Percentiles rank a stretch among this genome's conserved stretches.
phyloP scores from a whole-genome alignment of 495 filamentous ascomycete species.

The Choiromyces venosus region DNA sequence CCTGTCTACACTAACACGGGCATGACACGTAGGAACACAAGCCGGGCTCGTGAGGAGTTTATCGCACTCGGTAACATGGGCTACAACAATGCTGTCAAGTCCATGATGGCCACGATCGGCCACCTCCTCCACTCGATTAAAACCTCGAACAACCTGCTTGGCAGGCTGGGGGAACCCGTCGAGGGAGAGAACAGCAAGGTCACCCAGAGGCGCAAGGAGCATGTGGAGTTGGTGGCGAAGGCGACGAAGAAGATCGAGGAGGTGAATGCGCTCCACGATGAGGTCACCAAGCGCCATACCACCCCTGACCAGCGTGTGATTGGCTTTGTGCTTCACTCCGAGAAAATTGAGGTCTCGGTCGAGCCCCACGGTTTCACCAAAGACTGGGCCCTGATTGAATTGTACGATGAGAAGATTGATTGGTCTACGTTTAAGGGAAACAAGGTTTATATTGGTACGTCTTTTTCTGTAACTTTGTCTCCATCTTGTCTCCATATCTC shows the following conservation, averaged over 20 bases:
- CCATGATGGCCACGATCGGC: not conserved
- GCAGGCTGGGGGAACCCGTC: not conserved
- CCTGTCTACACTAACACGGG: not conserved
- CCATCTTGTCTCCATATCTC: slow-evolving; percentile 6
- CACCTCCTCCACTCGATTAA: not conserved
- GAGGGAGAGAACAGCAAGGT: not conserved
- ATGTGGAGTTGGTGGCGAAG: not conserved
- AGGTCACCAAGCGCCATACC: slow-evolving; percentile 9
- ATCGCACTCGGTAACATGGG: not conserved
- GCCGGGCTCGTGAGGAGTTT: not conserved
- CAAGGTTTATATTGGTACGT: slow-evolving; percentile 16
- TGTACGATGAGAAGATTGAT: slow-evolving; percentile 12
- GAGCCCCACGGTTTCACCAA: not conserved
- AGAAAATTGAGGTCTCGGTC: not conserved
- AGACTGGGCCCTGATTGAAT: slow-evolving; percentile 13
- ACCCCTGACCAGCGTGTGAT: not conserved
- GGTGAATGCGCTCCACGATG: slow-evolving; percentile 8
- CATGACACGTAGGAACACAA: not conserved
- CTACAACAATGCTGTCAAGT: not conserved
- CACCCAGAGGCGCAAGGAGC: not conserved
- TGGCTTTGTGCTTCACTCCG: slow-evolving; percentile 7
- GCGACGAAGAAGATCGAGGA: slow-evolving; percentile 2
- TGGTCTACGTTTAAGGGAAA: slow-evolving; percentile 12
- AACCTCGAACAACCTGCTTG: not conserved
- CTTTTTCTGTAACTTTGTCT: slow-evolving; percentile 10